phyloP scores from a whole-genome alignment of 2,329 filamentous ascomycete genomes.

The Gyromitra esculenta region DNA sequence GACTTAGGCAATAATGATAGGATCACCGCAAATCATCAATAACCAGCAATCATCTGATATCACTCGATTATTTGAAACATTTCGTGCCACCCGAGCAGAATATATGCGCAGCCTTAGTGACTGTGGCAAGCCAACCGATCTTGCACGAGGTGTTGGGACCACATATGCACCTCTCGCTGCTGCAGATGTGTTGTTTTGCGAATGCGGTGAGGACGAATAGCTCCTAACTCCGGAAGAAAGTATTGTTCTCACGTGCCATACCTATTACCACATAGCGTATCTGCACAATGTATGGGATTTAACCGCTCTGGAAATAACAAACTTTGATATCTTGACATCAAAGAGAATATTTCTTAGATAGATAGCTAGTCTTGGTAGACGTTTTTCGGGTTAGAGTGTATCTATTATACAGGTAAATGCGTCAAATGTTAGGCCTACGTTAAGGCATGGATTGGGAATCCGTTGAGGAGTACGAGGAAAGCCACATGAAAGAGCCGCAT shows the following conservation, averaged over 20 bases:
- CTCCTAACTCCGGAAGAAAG: background rate
- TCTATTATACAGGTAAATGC: background rate
- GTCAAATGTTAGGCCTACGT: background rate
- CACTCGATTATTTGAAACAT: background rate
- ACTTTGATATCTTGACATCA: background rate
- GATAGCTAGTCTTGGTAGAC: background rate
- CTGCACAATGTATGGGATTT: too few relatives aligned
- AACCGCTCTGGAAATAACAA: too few relatives aligned
- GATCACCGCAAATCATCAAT: too few relatives aligned
- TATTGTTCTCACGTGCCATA: background rate
- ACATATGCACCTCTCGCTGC: background rate
- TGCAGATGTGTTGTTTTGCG: background rate
- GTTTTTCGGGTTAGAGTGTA: background rate
- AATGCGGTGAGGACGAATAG: background rate
- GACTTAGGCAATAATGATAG: too few relatives aligned
- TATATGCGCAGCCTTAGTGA: background rate
- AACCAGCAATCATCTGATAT: background rate
- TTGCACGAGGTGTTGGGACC: background rate
- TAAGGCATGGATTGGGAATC: background rate
- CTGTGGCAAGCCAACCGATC: background rate
- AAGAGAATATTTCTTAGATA: background rate
- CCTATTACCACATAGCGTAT: background rate
- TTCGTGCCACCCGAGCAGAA: background rate
- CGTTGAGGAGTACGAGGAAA: background rate
- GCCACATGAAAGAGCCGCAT: slow-evolving; percentile 47